Base-by-base conservation (phyloP, 2,329 filamentous ascomycete genomes). In the Verticillium dahliae region DNA sequence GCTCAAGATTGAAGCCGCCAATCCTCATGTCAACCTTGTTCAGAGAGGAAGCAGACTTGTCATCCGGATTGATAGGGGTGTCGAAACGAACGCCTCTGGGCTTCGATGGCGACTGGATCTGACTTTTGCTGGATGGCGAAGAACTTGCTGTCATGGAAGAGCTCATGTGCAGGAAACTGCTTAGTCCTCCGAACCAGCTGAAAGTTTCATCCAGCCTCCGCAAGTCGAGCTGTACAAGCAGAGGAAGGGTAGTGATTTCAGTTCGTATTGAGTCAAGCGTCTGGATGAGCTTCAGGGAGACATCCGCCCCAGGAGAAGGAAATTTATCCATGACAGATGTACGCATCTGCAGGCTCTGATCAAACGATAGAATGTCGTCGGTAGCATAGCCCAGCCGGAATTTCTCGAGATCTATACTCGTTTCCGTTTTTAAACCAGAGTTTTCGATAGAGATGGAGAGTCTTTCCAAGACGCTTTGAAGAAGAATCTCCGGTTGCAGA, bases 111-210 rank as follows among this genome's bases (percentile, higher is more conserved):
- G 27, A 35, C 56, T 75, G 77, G 10, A 70, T 68, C 4, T 75
- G 71, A 7, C 68, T 68, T 54, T 75, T 74, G 38, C 76, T 72
- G 1, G 72, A 72, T 3, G 72, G 73, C 1, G 87, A 85, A n/a
- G 85, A 82, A 63, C 85, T 89, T 1, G 90, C 92, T 11, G 89
- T 86, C 65, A 96, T 90, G 0, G 94, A 97, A 62, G 85, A 90
- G 65, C 92, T 91, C 72, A 97, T 85, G 68, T 95, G 96, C 54
- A 99, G 78, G 59, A 99, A 89, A 66, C 92, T 92, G 72, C 93
- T 97, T 54, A 99, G 79, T 0, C 95, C 95, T 39, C 95, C 95
- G 74, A 97, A 93, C 81, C 91, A 92, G 61, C 86, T 86, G 63
- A 98, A 87, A 0, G 91, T 91, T 68, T 97, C 92, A 67, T 98